Base-by-base conservation (phyloP, 2,329 filamentous ascomycete species). In the Pseudogymnoascus sp. region DNA sequence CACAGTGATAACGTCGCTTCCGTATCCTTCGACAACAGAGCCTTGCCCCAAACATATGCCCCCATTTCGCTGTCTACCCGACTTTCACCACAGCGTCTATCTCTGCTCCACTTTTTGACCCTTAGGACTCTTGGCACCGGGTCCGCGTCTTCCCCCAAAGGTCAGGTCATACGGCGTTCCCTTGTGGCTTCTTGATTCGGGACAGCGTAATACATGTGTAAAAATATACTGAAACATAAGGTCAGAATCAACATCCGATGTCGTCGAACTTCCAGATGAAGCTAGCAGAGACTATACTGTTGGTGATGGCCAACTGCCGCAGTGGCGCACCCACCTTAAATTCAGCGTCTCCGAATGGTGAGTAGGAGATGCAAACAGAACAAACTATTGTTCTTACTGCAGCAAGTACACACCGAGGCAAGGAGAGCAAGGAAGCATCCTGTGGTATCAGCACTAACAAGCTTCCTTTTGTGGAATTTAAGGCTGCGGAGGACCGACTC, bases 391-490 rank as follows among this genome's bases (percentile, higher is more conserved):
- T 18, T 11, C 47, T 33, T 33, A 18, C 28, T 33, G 6, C n/a
- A 53, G 47, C 33, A 53, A 7, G 47, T 33, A 14, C 25, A 6
- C 47, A 53, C 47, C 47, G 47, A 53, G 47, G 28, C 28, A 53
- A 18, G 28, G 6, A 30, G 6, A 30, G 28, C 28, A 30, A 53
- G 47, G 28, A n/a, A n/a, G 47, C 47, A 33, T 53, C 15, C 25
- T 33, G 28, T 33, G 25, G n/a, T 33, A 53, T 53, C 28, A 7
- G 47, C 28, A 20, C 47, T 53, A 20, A 20, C 47, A 53, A 53
- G 47, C 47, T 53, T 53, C 47, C 47, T 53, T 28, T 53, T 53
- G 47, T 53, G 47, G 47, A 53, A 53, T 53, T 33, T 18, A 18
- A 33, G 9, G 15, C 11, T 53, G 33, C 47, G 7, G 12, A 14